phyloP scores from a whole-genome alignment of 768 basidiomycete species.

The Myochromella boudieri region DNA sequence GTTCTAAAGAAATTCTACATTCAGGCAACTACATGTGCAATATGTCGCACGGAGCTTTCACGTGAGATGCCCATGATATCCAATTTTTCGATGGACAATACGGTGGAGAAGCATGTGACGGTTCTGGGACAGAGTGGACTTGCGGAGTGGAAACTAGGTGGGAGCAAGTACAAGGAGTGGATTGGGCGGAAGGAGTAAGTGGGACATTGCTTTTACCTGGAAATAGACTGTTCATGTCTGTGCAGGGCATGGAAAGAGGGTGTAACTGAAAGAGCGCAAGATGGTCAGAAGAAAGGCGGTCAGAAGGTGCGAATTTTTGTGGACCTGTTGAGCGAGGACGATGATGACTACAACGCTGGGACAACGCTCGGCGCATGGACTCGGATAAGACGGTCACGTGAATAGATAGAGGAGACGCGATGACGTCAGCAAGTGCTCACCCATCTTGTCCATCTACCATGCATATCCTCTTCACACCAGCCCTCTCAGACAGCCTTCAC shows the following conservation, averaged over 20 bases:
- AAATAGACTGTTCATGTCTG: constrained; percentile 1
- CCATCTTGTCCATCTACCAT: constrained; percentile 21
- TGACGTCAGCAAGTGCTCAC: constrained; percentile 11
- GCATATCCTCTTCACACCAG: constrained; percentile 38
- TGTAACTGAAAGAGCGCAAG: constrained; percentile 24
- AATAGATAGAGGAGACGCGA: not conserved
- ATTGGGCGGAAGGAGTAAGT: constrained; percentile 52
- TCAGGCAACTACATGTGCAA: constrained; percentile 49
- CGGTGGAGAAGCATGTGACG: constrained; percentile 60
- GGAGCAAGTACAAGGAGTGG: constrained; percentile 52
- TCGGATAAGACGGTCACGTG: too few relatives aligned
- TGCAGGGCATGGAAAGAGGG: constrained; percentile 37
- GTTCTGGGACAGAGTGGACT: constrained; percentile 42
- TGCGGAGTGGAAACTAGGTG: constrained; percentile 53
- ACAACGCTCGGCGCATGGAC: too few relatives aligned
- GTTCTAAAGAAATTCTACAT: constrained; percentile 3
- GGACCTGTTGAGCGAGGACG: constrained; percentile 6
- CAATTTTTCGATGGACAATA: constrained; percentile 61
- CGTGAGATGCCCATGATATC: constrained; percentile 51
- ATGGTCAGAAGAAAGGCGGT: constrained; percentile 1
- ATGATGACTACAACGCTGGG: constrained; percentile 1
- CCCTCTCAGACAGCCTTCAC: constrained; percentile 32
- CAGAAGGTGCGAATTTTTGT: constrained; percentile 1
- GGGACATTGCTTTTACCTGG: not conserved
- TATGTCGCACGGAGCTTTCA: constrained; percentile 54